phyloP scores from a whole-genome alignment of 1,284 basidiomycete species.

The Porogramme epimiltina region DNA sequence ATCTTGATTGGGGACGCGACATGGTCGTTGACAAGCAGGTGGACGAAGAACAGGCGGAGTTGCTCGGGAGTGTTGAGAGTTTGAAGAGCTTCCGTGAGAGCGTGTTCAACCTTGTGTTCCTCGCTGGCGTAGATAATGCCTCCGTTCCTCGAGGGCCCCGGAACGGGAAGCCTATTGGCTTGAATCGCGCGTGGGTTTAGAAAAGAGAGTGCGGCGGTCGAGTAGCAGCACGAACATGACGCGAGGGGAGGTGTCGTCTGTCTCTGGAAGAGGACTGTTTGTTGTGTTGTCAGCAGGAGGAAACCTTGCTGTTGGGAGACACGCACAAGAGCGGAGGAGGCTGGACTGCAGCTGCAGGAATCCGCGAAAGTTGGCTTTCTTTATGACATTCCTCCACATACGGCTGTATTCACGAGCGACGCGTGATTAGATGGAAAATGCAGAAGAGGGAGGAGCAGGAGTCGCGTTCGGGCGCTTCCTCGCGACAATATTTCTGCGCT shows the following conservation, averaged over 20 bases:
- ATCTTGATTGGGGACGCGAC: conserved; percentile 25
- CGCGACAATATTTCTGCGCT: too few species aligned
- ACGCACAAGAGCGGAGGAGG: conserved; percentile 1
- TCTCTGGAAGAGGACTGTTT: background rate
- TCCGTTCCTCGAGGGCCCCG: conserved; percentile 14
- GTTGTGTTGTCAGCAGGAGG: background rate
- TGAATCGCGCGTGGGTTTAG: background rate
- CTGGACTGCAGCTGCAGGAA: background rate
- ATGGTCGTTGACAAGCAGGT: conserved; percentile 36
- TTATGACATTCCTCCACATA: too few species aligned
- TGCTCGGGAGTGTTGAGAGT: conserved; percentile 33
- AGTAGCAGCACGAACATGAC: background rate
- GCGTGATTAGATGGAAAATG: too few species aligned
- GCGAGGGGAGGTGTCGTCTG: background rate
- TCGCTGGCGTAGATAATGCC: background rate
- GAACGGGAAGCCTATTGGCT: background rate
- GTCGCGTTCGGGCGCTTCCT: too few species aligned
- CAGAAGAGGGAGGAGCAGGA: too few species aligned
- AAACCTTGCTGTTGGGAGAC: background rate
- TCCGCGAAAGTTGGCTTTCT: too few species aligned
- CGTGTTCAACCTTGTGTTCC: conserved; percentile 30
- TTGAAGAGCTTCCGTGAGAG: conserved; percentile 35
- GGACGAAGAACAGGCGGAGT: conserved; percentile 36
- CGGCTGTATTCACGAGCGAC: too few species aligned
- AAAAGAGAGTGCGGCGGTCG: background rate